Evolutionary conservation across 768 basidiomycete species (phyloP).

Genomic region (Collybiopsis confluens): DNA sequence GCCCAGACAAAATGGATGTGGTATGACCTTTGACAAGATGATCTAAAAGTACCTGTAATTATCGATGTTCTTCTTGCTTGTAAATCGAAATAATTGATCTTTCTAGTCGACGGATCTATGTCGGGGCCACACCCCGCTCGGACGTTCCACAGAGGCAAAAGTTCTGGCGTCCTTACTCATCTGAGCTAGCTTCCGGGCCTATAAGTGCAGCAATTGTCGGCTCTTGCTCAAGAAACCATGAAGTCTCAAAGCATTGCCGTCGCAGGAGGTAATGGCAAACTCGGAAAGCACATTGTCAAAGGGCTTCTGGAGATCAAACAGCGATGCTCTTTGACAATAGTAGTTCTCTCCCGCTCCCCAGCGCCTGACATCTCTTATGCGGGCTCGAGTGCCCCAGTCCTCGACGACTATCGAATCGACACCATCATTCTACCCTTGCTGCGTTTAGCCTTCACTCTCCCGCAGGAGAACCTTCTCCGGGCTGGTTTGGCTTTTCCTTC

Average conservation of each 20-base stretch:
- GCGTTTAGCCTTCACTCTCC: neutral
- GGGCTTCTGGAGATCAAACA: conserved; percentile 6
- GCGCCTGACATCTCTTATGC: neutral
- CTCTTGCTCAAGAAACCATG: neutral
- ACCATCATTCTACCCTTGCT: conserved; percentile 6
- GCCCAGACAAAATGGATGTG: conserved; percentile 1
- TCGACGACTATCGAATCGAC: conserved; percentile 1
- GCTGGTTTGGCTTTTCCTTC: conserved; percentile 1
- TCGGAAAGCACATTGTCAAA: conserved; percentile 7
- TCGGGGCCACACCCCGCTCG: too few relatives aligned
- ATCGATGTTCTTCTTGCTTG: too few relatives aligned
- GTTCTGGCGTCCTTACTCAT: too few relatives aligned
- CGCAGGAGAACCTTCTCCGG: conserved; percentile 4
- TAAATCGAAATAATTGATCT: too few relatives aligned
- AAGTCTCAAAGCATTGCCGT: conserved; percentile 4
- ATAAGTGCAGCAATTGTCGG: too few relatives aligned
- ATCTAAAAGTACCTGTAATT: neutral
- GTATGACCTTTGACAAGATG: too few relatives aligned
- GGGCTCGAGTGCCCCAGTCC: neutral
- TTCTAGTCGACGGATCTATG: too few relatives aligned
- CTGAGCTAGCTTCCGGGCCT: too few relatives aligned
- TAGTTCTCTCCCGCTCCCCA: conserved; percentile 5
- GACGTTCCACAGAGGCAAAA: too few relatives aligned
- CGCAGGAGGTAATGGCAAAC: conserved; percentile 7
- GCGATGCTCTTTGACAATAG: neutral